Conservation (phyloP, 768 basidiomycete species). For the Leccinum barrowsii region DNA sequence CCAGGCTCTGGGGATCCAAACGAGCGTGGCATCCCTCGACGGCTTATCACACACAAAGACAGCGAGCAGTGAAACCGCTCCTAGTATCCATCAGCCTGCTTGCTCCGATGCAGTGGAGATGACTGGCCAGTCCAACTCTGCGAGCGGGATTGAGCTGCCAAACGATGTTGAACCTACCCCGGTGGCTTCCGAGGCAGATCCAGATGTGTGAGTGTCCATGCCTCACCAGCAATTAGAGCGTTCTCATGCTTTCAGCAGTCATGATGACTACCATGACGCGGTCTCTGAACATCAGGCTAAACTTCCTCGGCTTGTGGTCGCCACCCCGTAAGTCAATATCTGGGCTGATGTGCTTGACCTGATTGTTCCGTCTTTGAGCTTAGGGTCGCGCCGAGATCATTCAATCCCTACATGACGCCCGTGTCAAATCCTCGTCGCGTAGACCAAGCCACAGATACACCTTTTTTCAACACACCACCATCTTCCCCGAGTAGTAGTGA, state of each 20-base stretch:
- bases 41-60: neutral
- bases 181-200: neutral
- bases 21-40: slow-evolving; percentile 8
- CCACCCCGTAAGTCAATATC: slow-evolving; percentile 20
- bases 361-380: neutral
- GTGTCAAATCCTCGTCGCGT: slow-evolving; percentile 21
- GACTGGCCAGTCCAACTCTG: neutral
- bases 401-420: slow-evolving; percentile 27
- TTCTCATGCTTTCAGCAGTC: neutral
- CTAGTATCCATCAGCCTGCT: neutral
- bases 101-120: neutral
- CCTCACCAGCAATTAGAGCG: neutral
- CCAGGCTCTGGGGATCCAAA: slow-evolving; percentile 21
- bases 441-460: neutral
- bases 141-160: neutral
- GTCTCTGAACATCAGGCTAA: neutral
- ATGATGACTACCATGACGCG: neutral
- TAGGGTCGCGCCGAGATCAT: slow-evolving; percentile 13
- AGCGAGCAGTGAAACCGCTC: neutral
- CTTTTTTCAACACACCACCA: slow-evolving; percentile 3
- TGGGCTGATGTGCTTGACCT: neutral
- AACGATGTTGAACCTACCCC: neutral
- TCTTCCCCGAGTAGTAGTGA: neutral
- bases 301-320: neutral
- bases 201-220: slow-evolving; percentile 8